Evolutionary conservation across 805 yeast genomes (phyloP), one percentile per base, ranked within the genome.

Genomic region (Torulaspora gathmanii): DNA sequence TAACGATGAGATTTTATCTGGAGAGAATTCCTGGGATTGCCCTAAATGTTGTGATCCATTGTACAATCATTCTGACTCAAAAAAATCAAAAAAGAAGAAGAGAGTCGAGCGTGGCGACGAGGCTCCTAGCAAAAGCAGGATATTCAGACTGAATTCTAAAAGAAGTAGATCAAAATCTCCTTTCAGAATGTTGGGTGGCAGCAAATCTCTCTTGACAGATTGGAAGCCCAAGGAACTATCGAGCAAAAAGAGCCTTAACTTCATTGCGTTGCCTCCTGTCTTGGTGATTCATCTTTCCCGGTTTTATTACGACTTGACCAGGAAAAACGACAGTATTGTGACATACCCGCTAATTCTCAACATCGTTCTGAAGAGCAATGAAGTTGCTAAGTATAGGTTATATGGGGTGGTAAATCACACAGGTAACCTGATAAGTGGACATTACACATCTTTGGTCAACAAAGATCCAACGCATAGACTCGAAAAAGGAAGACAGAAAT

Each of bases 11-110:
- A 70, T 80, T 3, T 64, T 85, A 41, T 71, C 73, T 6, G 83
- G 87, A 20, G 90, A 82, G 5, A 84, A 85, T 64, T 86, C 93
- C 1, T 85, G 95, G 95, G 77, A 82, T 51, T 85, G 95, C 68
- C 90, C 93, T 6, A 77, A 79, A 44, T 85, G 95, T 67, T 61
- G 63, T 1, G 39, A 54, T 15, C 34, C 45, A 9, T 45, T 23
- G n/a, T 33, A 34, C 33, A 39, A 37, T 6, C 41, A 43, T 3
- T 40, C 30, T 15, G 49, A 49, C 10, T 37, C 44, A 15, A 49
- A 45, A 33, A 49, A 45, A 65, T 63, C 42, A 66, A 74, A 47
- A 36, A 45, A 44, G 47, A 52, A 33, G 46, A 51, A 17, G 40
- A 36, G 39, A 17, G 40, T 29, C 17, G 56, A 40, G 10, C 37